Base-by-base conservation (phyloP, 1,284 basidiomycete species). In the Heterobasidion annosum region DNA sequence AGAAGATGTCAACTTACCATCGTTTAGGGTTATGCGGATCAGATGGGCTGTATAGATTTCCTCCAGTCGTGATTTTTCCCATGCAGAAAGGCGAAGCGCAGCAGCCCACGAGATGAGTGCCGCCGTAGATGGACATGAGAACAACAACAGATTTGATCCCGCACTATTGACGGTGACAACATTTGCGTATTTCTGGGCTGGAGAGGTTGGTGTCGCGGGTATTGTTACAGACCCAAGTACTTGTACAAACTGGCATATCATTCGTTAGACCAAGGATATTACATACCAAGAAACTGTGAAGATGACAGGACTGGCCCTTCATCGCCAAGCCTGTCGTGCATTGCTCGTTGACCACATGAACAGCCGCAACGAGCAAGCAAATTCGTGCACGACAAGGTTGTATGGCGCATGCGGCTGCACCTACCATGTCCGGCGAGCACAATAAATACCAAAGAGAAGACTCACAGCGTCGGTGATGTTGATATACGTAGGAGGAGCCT, bases 41-140 rank as follows among this genome's bases (percentile, higher is more conserved):
- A 98, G 73, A 71, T 98, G 92, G 1, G 94, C 95, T 0, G 96
- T 98, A 69, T 99, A 99, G 56, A 99, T 93, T 70, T 98, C 96
- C 68, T 98, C 94, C 19, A 98, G 77, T 32, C 95, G 83, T 1
- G 92, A 90, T 63, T 97, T 93, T 70, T 99, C 96, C 93, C 95
- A 99, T 51, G 91, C 82, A 8, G 91, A 85, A 7, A 99, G 79
- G 15, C 97, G 86, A 42, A 99, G 78, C 6, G 93, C 93, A 19
- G 91, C 87, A 16, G 92, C 85, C 95, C 95, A 98, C n/a, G 86
- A 84, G 45, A 90, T 75, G 50, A 96, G 76, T 2, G 88, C 79
- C 19, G 76, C 68, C 4, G 85, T 78, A 13, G 78, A 77, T 1
- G 88, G 88, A 63, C 91, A 93, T 5, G 91, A 91, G 72, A 98